Conservation (phyloP, 1,139 yeast species). For the Nakaseomyces nivariensis region DNA sequence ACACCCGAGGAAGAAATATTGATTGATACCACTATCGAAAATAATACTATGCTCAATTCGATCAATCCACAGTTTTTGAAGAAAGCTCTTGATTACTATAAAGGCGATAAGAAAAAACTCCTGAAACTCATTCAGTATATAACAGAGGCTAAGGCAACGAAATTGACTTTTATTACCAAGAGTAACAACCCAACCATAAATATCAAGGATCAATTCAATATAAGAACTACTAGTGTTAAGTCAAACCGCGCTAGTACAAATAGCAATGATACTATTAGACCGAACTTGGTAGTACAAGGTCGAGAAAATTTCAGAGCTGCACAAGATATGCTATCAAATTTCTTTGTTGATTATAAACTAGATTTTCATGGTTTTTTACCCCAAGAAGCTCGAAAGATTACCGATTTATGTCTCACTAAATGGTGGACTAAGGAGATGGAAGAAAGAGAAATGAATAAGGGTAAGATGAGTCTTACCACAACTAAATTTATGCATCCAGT, state of each 20-base stretch:
- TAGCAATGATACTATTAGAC: background rate
- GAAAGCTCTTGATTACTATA: slow-evolving; percentile 33
- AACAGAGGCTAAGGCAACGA: background rate
- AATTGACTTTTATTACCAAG: background rate
- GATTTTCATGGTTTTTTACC: slow-evolving; percentile 47
- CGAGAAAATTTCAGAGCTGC: slow-evolving; percentile 9
- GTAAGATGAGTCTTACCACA: slow-evolving; percentile 25
- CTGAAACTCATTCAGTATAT: slow-evolving; percentile 19
- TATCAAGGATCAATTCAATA: background rate
- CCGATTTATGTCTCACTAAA: slow-evolving; percentile 29
- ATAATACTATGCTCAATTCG: slow-evolving; percentile 12
- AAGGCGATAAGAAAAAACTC: slow-evolving; percentile 34
- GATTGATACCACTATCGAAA: background rate
- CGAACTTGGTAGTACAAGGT: slow-evolving; percentile 2
- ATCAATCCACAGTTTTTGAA: slow-evolving; percentile 30
- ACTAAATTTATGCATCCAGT: slow-evolving; percentile 33
- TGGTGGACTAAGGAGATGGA: slow-evolving; percentile 51
- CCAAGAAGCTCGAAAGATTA: slow-evolving; percentile 35
- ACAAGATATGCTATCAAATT: slow-evolving; percentile 7
- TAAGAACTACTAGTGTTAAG: background rate
- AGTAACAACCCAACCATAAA: background rate
- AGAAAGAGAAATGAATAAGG: slow-evolving; percentile 35
- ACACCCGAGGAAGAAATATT: background rate
- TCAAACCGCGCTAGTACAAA: background rate
- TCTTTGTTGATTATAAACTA: slow-evolving; percentile 27